phyloP scores from a whole-genome alignment of 495 filamentous ascomycete genomes.

The Daldinia grandis region DNA sequence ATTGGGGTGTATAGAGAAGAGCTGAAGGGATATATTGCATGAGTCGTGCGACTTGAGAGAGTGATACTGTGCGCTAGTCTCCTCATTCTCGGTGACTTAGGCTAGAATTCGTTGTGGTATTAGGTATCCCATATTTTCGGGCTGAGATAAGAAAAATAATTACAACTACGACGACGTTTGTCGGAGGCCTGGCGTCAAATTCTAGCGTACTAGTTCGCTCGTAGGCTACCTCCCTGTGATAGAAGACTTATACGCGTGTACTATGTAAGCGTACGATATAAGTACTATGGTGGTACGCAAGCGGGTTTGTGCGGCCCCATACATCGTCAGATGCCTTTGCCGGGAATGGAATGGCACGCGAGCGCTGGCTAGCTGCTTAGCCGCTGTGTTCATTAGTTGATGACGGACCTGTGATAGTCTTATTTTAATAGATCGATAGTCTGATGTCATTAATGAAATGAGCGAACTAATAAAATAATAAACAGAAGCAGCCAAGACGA shows the following conservation, averaged over 20 bases:
- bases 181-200: slow-evolving; percentile 20
- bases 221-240: background rate
- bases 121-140: slow-evolving; percentile 12
- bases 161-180: slow-evolving; percentile 7
- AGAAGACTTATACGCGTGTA: background rate
- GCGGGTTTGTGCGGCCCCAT: slow-evolving; percentile 16
- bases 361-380: slow-evolving; percentile 7
- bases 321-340: slow-evolving; percentile 13
- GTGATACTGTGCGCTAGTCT: slow-evolving; percentile 1
- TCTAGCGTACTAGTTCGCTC: slow-evolving; percentile 13
- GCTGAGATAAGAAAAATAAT: slow-evolving; percentile 25
- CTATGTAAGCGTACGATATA: background rate
- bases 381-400: slow-evolving; percentile 12
- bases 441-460: slow-evolving; percentile 38
- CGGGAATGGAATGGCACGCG: slow-evolving; percentile 19
- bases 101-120: slow-evolving; percentile 2
- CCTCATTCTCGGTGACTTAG: background rate
- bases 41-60: background rate
- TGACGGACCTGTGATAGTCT: slow-evolving; percentile 24
- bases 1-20: background rate
- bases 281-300: slow-evolving; percentile 14
- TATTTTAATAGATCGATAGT: slow-evolving; percentile 27
- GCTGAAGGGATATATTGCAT: background rate
- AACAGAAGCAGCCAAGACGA: slow-evolving; percentile 15
- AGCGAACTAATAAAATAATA: slow-evolving; percentile 18